Evolutionary conservation across 1,284 basidiomycete genomes (phyloP).

Genomic region (Cutaneotrichosporon cavernicola): DNA sequence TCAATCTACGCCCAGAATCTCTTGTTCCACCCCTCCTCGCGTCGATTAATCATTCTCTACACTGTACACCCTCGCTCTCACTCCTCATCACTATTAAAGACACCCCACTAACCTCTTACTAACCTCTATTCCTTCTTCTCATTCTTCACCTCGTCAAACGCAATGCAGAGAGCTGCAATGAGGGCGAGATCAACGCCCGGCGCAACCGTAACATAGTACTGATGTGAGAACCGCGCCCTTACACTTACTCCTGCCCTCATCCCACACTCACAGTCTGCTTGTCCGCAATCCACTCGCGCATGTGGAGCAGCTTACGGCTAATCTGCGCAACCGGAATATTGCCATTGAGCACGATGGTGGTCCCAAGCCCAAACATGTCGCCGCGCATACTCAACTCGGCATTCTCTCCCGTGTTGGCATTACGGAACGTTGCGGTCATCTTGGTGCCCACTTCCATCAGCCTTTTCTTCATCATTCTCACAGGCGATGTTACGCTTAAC

Average conservation of each 20-base stretch:
- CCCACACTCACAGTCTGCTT: conserved; percentile 45
- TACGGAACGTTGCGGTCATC: conserved; percentile 45
- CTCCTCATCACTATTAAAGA: not conserved
- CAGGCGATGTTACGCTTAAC: conserved; percentile 39
- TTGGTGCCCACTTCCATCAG: conserved; percentile 39
- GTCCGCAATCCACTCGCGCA: conserved; percentile 39
- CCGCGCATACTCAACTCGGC: conserved; percentile 39
- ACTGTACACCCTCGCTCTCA: too few species aligned
- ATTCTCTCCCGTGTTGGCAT: conserved; percentile 31
- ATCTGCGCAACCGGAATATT: conserved; percentile 45
- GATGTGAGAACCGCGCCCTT: not conserved
- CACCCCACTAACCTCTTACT: not conserved
- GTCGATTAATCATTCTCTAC: too few species aligned
- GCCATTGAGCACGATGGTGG: conserved; percentile 37
- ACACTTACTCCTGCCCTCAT: not conserved
- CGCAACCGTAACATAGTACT: conserved; percentile 52
- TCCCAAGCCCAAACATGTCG: conserved; percentile 47
- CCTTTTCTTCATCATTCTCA: conserved; percentile 26
- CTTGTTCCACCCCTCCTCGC: too few species aligned
- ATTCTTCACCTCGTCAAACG: conserved; percentile 52
- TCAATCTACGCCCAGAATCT: too few species aligned
- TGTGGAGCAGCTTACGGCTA: conserved; percentile 39
- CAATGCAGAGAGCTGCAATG: conserved; percentile 54
- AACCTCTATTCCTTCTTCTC: conserved; percentile 25
- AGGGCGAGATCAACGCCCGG: conserved; percentile 54